A percentile compares a stretch with the other conserved stretches of the same genome.
phyloP scores from a whole-genome alignment of 441 rosid genomes.

The Metrosideros polymorpha region DNA sequence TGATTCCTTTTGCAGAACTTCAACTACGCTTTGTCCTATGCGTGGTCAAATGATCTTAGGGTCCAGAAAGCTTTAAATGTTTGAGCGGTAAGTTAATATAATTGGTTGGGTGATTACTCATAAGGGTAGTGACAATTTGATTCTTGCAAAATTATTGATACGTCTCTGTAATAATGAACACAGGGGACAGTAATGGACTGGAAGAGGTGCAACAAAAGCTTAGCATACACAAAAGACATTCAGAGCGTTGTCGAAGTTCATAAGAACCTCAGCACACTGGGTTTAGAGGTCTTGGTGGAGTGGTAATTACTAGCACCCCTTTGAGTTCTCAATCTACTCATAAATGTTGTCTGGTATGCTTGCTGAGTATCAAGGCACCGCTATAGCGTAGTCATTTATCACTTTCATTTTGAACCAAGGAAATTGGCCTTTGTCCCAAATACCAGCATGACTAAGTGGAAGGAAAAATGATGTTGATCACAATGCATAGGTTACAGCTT shows the following conservation, averaged over 20 bases:
- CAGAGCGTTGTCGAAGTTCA: conserved; percentile 11
- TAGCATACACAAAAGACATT: conserved; percentile 6
- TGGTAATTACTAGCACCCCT: neutral
- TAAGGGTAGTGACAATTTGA: neutral
- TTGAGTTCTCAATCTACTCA: neutral
- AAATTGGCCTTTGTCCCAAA: neutral
- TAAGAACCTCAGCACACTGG: neutral
- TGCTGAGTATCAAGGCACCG: neutral
- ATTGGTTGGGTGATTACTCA: neutral
- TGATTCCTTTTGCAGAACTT: conserved; percentile 1
- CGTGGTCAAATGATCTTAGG: conserved; percentile 7
- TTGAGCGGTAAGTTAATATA: neutral
- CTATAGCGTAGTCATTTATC: neutral
- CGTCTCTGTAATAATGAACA: neutral
- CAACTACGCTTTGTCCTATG: conserved; percentile 12
- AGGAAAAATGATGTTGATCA: neutral
- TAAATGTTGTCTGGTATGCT: neutral
- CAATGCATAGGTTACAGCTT: neutral
- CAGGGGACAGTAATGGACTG: conserved; percentile 1
- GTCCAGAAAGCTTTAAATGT: conserved; percentile 11
- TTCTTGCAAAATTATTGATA: neutral
- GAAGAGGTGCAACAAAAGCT: conserved; percentile 13
- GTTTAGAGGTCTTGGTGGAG: conserved; percentile 4
- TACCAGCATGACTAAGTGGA: neutral
- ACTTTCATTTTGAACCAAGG: neutral